Base-by-base conservation (phyloP, 2,329 filamentous ascomycete genomes). In the Mollisia scopiformis region DNA sequence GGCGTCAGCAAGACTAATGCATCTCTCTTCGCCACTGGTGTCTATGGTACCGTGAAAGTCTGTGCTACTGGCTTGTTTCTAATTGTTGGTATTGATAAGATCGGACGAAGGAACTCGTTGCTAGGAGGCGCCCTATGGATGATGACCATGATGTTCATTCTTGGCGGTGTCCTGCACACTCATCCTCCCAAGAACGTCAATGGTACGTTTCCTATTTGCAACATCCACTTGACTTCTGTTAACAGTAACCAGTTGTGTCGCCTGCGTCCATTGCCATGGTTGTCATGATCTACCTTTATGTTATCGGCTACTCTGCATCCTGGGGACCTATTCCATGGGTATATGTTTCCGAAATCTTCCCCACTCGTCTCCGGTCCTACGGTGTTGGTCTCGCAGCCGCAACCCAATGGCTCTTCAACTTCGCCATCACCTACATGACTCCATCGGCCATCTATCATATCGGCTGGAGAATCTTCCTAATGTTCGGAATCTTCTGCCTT, bases 21-120 rank as follows among this genome's bases (percentile, higher is more conserved):
- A 33, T 84, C 82, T 7, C 82, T 91, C 19, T 88, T 91, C 70
- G 87, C 88, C 2, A 91, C 88, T 0, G 88, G 89, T 51, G 82
- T 91, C 64, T 91, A 90, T 71, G 88, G 88, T 21, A 81, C 90
- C 46, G 83, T 90, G 61, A 91, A 91, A 73, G 85, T 88, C 73
- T 75, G 80, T 16, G 82, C 84, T 31, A 89, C 86, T 67, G 79
- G 81, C 3, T 69, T 82, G 57, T 91, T 90, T 78, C 78, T 91
- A 23, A 69, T 88, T 65, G 88, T 89, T 69, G 81, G 83, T n/a
- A 88, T 64, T 14, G 67, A 91, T 71, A 86, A 85, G 2, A 80
- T 91, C 1, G 88, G 88, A 27, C 82, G 88, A 58, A 78, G 87
- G 10, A 66, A 63, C 43, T 82, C 79, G 1, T 77, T 90, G 25